These are phyloP conservation scores for Globisporangium middletonii DNA, from an alignment of 352 stramenopile genomes.

Conservation along the genomic window DNA sequence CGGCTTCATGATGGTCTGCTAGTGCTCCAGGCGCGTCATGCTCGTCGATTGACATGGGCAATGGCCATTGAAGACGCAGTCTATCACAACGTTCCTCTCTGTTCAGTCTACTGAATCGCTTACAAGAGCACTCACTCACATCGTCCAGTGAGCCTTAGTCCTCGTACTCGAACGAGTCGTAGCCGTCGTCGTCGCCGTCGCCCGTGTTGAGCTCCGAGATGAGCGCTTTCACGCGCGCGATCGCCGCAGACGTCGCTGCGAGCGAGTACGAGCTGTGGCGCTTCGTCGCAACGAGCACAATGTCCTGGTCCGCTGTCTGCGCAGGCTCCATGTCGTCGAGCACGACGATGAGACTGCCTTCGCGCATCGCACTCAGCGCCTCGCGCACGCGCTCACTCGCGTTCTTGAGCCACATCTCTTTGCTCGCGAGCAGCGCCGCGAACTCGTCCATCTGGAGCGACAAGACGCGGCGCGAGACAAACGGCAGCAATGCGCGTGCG, in stretches of 20 bases:
- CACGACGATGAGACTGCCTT: conserved; percentile 61
- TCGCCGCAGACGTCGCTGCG: conserved; percentile 43
- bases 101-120: too few species aligned
- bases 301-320: conserved; percentile 66
- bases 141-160: conserved; percentile 16
- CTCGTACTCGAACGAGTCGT: conserved; percentile 77
- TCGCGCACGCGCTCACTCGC: conserved; percentile 46
- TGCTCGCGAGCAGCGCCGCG: conserved; percentile 44
- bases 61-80: background rate
- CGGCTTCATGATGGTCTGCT: too few species aligned
- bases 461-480: conserved; percentile 42
- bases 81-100: too few species aligned
- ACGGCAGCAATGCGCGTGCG: conserved; percentile 44
- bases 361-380: conserved; percentile 39
- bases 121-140: background rate
- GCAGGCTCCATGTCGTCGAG: conserved; percentile 79
- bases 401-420: conserved; percentile 77
- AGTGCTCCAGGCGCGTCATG: too few species aligned
- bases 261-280: conserved; percentile 79
- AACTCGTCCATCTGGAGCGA: conserved; percentile 65
- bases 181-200: conserved; percentile 56
- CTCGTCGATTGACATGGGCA: background rate
- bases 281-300: conserved; percentile 56
- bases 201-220: conserved; percentile 61
- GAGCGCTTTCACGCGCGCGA: conserved; percentile 65